Conservation (phyloP, 2,329 filamentous ascomycete species). For the Cytospora leucostoma region DNA sequence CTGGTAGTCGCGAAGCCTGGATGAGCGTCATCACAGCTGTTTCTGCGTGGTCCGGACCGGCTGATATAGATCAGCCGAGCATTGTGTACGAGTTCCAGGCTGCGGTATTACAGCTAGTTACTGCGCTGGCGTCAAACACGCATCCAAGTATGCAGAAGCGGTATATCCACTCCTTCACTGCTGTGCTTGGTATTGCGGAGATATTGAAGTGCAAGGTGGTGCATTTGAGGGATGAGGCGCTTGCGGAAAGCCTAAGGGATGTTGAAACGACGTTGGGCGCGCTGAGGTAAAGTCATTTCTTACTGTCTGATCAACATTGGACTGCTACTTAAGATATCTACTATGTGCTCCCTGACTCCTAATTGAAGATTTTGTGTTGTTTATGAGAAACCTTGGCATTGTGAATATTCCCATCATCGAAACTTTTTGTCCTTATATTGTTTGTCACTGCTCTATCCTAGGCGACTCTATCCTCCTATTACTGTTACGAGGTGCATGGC, state of each 20-base stretch:
- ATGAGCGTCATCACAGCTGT: conserved; percentile 55
- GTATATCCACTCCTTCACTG: conserved; percentile 53
- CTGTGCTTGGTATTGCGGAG: conserved; percentile 50
- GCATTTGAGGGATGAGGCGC: conserved; percentile 29
- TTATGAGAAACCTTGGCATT: no score
- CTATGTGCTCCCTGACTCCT: neutral
- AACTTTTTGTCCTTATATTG: no score
- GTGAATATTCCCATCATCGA: no score
- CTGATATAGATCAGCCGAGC: conserved; percentile 29
- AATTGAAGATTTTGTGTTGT: no score
- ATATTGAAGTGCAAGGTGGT: conserved; percentile 41
- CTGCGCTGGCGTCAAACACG: conserved; percentile 51
- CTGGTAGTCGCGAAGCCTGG: conserved; percentile 55
- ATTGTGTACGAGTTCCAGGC: conserved; percentile 52
- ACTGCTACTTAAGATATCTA: neutral
- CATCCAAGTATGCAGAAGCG: conserved; percentile 49
- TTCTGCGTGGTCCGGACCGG: conserved; percentile 49
- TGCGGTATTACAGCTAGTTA: conserved; percentile 57
- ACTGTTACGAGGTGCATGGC: no score
- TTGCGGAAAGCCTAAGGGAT: conserved; percentile 50
- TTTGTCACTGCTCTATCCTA: no score
- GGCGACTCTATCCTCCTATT: no score
- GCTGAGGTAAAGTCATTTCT: conserved; percentile 25
- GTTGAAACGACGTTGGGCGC: conserved; percentile 34
- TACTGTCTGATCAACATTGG: no score